These are phyloP conservation scores for Globomyces pollinis-pini DNA, from an alignment of 192 early-diverging fungal genomes.

Conservation along the genomic window DNA sequence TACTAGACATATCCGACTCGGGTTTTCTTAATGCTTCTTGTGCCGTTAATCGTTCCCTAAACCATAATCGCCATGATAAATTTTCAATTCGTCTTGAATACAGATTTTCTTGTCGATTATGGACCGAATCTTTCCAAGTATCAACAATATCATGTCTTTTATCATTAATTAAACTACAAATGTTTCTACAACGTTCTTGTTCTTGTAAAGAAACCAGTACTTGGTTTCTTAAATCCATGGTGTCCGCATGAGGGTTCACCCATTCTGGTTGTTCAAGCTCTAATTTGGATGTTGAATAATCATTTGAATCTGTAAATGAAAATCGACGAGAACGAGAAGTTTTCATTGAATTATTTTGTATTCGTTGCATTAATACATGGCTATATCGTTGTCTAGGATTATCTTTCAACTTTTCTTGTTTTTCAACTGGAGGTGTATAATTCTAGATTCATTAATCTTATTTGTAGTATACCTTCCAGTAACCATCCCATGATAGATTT, in stretches of 20 bases:
- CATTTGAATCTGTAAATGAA: slow-evolving; percentile 19
- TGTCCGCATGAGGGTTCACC: slow-evolving; percentile 7
- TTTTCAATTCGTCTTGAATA: slow-evolving; percentile 32
- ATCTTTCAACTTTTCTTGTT: slow-evolving; percentile 12
- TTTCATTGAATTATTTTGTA: slow-evolving; percentile 10
- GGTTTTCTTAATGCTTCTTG: not conserved
- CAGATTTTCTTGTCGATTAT: slow-evolving; percentile 25
- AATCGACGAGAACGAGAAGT: slow-evolving; percentile 6
- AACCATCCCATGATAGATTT: slow-evolving; percentile 52
- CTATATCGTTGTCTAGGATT: slow-evolving; percentile 33
- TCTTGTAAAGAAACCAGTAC: slow-evolving; percentile 28
- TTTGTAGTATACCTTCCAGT: slow-evolving; percentile 42
- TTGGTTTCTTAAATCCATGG: slow-evolving; percentile 26
- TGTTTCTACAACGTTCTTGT: slow-evolving; percentile 19
- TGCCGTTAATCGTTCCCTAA: slow-evolving; percentile 23
- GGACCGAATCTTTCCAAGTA: slow-evolving; percentile 25
- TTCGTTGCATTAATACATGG: slow-evolving; percentile 27
- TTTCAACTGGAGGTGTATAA: slow-evolving; percentile 12
- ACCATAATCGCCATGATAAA: slow-evolving; percentile 40
- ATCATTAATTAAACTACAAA: slow-evolving; percentile 39
- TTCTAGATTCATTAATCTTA: slow-evolving; percentile 8
- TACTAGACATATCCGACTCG: not conserved
- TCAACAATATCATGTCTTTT: slow-evolving; percentile 31
- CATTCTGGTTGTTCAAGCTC: slow-evolving; percentile 11
- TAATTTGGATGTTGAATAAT: not conserved